Evolutionary conservation across 2,329 filamentous ascomycete genomes (phyloP).

Genomic region (Eutypella sp.): DNA sequence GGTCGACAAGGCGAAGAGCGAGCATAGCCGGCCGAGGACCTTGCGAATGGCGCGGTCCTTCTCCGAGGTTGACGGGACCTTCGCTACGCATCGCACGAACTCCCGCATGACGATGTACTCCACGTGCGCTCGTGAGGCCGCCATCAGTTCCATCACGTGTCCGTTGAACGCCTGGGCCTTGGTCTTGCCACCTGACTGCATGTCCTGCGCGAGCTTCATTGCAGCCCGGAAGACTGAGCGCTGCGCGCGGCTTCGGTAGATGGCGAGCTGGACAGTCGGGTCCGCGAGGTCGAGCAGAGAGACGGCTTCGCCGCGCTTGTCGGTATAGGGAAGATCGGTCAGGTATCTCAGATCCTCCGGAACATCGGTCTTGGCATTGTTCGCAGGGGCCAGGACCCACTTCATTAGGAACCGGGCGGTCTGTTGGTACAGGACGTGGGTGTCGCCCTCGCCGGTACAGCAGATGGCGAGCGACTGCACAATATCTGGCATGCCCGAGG

Average conservation of each 20-base stretch:
- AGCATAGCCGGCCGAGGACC: slow-evolving; percentile 10
- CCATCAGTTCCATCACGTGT: slow-evolving; percentile 23
- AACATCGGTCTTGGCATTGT: not conserved
- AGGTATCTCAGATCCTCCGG: not conserved
- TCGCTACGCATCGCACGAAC: slow-evolving; percentile 9
- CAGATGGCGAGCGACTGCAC: slow-evolving; percentile 20
- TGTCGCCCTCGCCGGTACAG: slow-evolving; percentile 34
- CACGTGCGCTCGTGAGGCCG: slow-evolving; percentile 20
- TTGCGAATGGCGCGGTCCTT: slow-evolving; percentile 1
- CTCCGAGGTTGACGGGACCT: no score
- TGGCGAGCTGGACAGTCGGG: slow-evolving; percentile 12
- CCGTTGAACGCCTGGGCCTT: slow-evolving; percentile 21
- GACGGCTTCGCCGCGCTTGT: slow-evolving; percentile 8
- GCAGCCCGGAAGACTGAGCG: slow-evolving; percentile 9
- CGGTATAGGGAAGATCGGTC: not conserved
- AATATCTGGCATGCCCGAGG: slow-evolving; percentile 27
- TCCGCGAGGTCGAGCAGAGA: slow-evolving; percentile 14
- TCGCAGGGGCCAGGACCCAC: slow-evolving; percentile 5
- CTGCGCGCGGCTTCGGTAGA: slow-evolving; percentile 21
- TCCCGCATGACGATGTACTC: slow-evolving; percentile 21
- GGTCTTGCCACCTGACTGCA: slow-evolving; percentile 2
- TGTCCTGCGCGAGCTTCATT: slow-evolving; percentile 2
- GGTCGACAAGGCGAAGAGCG: slow-evolving; percentile 14
- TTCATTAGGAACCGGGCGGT: slow-evolving; percentile 28
- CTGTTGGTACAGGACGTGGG: slow-evolving; percentile 36